Conservation (phyloP, 2,329 filamentous ascomycete genomes). For the Septoria linicola region DNA sequence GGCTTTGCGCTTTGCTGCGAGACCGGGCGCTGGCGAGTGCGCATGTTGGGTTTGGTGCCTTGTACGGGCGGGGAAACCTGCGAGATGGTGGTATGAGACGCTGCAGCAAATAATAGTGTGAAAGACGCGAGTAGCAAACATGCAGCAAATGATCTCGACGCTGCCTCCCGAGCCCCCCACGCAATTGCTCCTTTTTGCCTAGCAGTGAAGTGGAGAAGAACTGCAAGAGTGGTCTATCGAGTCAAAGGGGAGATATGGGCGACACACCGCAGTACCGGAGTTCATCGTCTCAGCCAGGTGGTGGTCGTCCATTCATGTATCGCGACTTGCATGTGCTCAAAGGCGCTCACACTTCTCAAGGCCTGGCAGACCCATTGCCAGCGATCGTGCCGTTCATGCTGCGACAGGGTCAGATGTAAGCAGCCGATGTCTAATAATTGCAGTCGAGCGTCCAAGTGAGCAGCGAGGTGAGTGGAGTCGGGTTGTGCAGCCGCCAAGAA, state of each 20-base stretch:
- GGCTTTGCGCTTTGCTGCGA: constrained; percentile 30
- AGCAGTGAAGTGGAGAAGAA: too few relatives aligned
- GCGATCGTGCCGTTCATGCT: constrained; percentile 8
- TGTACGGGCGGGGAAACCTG: constrained; percentile 10
- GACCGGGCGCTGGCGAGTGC: constrained; percentile 31
- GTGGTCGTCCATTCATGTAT: neutral
- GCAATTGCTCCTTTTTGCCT: too few relatives aligned
- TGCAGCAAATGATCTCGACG: neutral
- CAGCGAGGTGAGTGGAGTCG: neutral
- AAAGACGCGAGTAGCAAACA: constrained; percentile 3
- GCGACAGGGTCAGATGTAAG: neutral
- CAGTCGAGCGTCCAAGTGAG: neutral
- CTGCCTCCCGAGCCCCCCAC: too few relatives aligned
- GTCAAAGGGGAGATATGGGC: neutral
- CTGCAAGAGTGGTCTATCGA: too few relatives aligned
- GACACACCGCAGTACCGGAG: constrained; percentile 7
- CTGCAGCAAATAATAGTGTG: constrained; percentile 4
- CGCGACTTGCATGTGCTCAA: constrained; percentile 1
- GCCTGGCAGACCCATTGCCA: constrained; percentile 6
- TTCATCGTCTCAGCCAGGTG: constrained; percentile 1
- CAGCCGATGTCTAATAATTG: neutral
- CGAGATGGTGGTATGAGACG: constrained; percentile 14
- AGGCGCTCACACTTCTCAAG: neutral
- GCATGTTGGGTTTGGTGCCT: constrained; percentile 25
- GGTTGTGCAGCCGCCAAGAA: neutral